Evolutionary conservation across 305 asterid species (phyloP), one percentile per base, ranked within the genome.

Genomic region (Salvia sclarea): DNA sequence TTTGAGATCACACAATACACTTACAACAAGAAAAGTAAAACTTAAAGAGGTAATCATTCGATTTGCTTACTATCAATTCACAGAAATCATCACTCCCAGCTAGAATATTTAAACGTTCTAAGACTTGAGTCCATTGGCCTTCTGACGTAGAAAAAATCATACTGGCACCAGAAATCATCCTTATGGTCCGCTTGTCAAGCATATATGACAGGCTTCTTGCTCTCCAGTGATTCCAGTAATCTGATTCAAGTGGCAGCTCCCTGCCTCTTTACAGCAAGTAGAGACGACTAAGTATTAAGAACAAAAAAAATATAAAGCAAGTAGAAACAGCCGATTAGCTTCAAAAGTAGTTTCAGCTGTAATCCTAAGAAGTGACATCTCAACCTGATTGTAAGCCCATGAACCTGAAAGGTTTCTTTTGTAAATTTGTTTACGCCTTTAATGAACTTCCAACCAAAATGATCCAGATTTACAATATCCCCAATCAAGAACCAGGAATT

Each of bases 101-200:
- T 70, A 86, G 78, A 61, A 79, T 35, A 57, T 66, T 59, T 20
- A 89, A 68, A 38, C 75, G 79, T 78, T 78, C 81, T 50, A 91
- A 78, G 78, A 89, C 84, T 76, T 78, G 83, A 49, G 67, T 58
- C 95, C 98, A 85, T 62, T 84, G 88, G 30, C 68, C 78, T 73
- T 86, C 83, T 10, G 94, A 87, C 3, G 81, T 80, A 60, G 95
- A 83, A 61, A 64, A 86, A 30, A 91, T 73, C 81, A 85, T 66
- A 59, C 75, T 84, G 75, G 94, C 94, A 78, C 96, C 95, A 56
- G 98, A 83, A 70, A 86, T 80, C 68, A 91, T 80, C 75, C 96
- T 83, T 28, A 80, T 72, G 45, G 98, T 87, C 76, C 94, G 83
- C 78, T 80, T 85, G 80, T 89, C 87, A 60, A 89, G 90, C 86